Evolutionary conservation across 805 yeast genomes (phyloP).

Genomic region (Metschnikowia similis): DNA sequence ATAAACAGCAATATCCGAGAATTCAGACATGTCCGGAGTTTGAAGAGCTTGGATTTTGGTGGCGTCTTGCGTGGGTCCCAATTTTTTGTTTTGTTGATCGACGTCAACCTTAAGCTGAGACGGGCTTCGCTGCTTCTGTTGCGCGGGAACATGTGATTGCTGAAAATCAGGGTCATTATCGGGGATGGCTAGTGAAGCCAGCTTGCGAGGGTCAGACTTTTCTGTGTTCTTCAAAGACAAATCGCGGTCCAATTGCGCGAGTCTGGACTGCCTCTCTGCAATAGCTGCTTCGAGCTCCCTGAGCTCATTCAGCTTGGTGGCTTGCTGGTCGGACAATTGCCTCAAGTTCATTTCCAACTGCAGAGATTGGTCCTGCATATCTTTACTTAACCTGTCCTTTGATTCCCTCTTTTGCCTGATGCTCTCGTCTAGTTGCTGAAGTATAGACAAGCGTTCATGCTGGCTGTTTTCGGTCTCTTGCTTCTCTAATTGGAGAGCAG

Average conservation of each 20-base stretch:
- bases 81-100: background rate
- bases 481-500: constrained; percentile 15
- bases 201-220: background rate
- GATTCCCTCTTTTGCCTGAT: constrained; percentile 17
- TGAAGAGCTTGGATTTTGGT: constrained; percentile 6
- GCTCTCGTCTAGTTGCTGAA: constrained; percentile 22
- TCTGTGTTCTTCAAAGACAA: constrained; percentile 3
- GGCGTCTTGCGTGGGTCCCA: background rate
- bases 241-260: constrained; percentile 3
- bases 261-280: constrained; percentile 5
- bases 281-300: constrained; percentile 10
- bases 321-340: constrained; percentile 8
- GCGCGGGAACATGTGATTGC: background rate
- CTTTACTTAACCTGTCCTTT: constrained; percentile 8
- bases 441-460: constrained; percentile 19
- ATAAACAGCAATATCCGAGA: constrained; percentile 34
- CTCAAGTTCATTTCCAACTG: constrained; percentile 14
- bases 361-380: background rate
- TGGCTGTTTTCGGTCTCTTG: constrained; percentile 16
- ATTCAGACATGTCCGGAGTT: constrained; percentile 30
- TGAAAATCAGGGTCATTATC: background rate
- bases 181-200: background rate
- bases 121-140: background rate
- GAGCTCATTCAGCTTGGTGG: constrained; percentile 7
- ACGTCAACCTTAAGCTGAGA: background rate